These are phyloP conservation scores for Scutellaria baicalensis DNA, from an alignment of 257 asterid genomes.

Conservation along the genomic window DNA sequence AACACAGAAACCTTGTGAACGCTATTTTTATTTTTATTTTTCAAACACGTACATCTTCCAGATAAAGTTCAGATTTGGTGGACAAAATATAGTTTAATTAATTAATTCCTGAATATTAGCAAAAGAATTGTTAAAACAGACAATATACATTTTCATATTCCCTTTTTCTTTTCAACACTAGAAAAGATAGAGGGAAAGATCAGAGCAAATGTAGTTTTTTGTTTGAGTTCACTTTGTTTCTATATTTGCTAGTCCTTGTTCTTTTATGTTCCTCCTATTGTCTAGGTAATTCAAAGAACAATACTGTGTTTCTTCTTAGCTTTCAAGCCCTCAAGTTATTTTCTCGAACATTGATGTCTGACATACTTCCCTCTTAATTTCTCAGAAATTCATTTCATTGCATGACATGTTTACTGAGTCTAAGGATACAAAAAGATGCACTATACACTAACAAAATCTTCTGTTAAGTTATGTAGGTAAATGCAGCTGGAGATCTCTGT, in stretches of 20 bases:
- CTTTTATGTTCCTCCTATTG: not conserved
- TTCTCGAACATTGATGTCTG: not conserved
- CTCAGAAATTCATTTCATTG: not conserved
- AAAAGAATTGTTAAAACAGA: not conserved
- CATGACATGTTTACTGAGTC: not conserved
- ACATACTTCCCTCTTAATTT: not conserved
- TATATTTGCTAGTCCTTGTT: not conserved
- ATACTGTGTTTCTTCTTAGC: not conserved
- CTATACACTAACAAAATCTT: not conserved
- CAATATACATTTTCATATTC: not conserved
- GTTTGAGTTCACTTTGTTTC: not conserved
- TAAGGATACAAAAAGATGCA: not conserved
- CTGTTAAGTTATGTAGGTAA: constrained; percentile 34
- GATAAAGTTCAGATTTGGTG: not conserved
- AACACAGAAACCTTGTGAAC: not conserved
- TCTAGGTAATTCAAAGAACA: not conserved
- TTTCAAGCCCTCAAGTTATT: not conserved
- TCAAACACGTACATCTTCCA: not conserved
- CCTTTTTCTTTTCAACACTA: constrained; percentile 3
- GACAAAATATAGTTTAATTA: not conserved
- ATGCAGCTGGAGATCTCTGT: constrained; percentile 59
- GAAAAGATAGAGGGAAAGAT: not conserved
- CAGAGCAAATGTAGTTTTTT: not conserved
- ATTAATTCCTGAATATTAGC: not conserved
- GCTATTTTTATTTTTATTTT: not conserved